A percentile compares a stretch with the other conserved stretches of the same genome.
Conservation (phyloP, 257 asterid species). For the Nicotiana knightiana region DNA sequence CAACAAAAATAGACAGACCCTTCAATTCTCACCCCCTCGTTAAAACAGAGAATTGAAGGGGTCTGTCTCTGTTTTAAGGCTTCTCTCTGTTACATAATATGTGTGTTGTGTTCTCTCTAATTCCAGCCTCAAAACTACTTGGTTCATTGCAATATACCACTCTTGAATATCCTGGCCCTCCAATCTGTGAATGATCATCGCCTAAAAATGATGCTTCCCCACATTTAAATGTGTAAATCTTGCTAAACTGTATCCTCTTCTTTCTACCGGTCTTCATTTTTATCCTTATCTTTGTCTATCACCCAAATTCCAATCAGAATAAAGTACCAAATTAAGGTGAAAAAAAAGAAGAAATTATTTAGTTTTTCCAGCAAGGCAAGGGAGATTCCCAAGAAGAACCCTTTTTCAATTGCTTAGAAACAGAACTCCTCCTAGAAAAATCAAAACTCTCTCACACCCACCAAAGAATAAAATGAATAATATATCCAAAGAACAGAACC, state of each 20-base stretch:
- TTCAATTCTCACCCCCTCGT: no score
- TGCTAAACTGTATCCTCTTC: slow-evolving; percentile 62
- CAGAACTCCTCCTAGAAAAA: slow-evolving; percentile 1
- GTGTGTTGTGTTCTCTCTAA: slow-evolving; percentile 4
- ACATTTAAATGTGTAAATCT: slow-evolving; percentile 69
- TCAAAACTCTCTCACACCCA: background rate
- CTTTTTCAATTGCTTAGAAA: slow-evolving; percentile 8
- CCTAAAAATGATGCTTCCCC: slow-evolving; percentile 32
- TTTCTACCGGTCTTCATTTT: slow-evolving; percentile 40
- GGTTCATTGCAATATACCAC: slow-evolving; percentile 77
- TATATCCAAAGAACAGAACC: background rate
- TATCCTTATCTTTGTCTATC: background rate
- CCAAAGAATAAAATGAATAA: background rate
- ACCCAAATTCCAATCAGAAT: background rate
- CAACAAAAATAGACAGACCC: no score
- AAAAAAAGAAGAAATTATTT: background rate
- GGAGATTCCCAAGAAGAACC: slow-evolving; percentile 13
- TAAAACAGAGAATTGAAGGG: no score
- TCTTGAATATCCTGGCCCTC: slow-evolving; percentile 87
- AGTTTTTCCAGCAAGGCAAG: slow-evolving; percentile 10
- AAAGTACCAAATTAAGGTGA: background rate
- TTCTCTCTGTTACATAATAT: no score
- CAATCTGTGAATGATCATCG: slow-evolving; percentile 68
- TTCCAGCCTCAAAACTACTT: slow-evolving; percentile 29
- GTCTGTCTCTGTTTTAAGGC: no score